Conservation (phyloP, 345 rosid genomes). For the Leavenworthia alabamica region DNA sequence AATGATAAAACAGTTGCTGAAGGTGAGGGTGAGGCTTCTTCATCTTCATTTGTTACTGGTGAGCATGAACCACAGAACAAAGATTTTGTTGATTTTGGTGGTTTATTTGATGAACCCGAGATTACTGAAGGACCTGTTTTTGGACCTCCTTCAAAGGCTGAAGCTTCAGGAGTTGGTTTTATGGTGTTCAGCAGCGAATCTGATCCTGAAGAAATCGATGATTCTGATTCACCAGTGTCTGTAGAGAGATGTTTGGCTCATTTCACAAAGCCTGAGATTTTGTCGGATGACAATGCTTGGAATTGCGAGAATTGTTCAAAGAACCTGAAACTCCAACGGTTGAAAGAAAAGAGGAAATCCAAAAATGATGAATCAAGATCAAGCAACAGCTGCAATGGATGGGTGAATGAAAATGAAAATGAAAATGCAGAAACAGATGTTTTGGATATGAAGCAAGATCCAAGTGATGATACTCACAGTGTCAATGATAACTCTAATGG, state of each 20-base stretch:
- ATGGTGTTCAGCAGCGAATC: constrained; percentile 63
- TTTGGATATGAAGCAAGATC: constrained; percentile 23
- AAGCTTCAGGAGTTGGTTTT: constrained; percentile 45
- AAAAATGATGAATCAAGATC: constrained; percentile 22
- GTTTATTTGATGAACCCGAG: constrained; percentile 87
- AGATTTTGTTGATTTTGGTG: constrained; percentile 81
- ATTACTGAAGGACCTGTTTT: constrained; percentile 41
- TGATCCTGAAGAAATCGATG: constrained; percentile 91
- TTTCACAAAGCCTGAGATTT: constrained; percentile 77
- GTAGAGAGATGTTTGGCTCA: constrained; percentile 86
- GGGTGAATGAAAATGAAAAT: constrained; percentile 23
- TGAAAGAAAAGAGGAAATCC: constrained; percentile 38
- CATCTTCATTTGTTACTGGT: constrained; percentile 42
- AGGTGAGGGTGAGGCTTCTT: constrained; percentile 47
- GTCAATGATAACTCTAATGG: constrained; percentile 31
- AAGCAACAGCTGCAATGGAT: constrained; percentile 30
- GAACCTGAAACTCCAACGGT: constrained; percentile 36
- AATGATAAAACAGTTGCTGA: constrained; percentile 32
- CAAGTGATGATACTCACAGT: constrained; percentile 25
- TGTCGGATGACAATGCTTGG: constrained; percentile 96
- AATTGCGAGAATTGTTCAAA: constrained; percentile 82
- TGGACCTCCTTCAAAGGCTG: constrained; percentile 54
- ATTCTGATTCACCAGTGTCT: constrained; percentile 77
- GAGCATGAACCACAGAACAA: constrained; percentile 42
- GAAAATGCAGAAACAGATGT: constrained; percentile 9